Conservation (phyloP, 2,329 filamentous ascomycete species). For the Neospermospora avenae region DNA sequence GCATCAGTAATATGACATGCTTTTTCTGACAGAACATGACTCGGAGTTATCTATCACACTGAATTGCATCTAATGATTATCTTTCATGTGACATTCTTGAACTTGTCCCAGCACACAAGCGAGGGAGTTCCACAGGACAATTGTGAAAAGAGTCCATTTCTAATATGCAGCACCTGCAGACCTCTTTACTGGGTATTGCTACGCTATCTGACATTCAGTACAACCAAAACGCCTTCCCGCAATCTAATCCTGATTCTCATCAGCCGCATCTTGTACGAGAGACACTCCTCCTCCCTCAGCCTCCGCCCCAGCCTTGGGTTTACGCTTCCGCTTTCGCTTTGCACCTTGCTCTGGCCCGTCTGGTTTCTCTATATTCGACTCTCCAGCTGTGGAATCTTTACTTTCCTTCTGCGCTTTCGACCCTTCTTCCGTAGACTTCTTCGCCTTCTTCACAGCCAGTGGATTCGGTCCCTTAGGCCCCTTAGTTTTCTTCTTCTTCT, state of each 20-base stretch:
- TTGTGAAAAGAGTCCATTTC: background rate
- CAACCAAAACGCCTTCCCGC: slow-evolving; percentile 16
- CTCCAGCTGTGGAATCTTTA: slow-evolving; percentile 29
- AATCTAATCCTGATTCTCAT: slow-evolving; percentile 19
- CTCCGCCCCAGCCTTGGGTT: slow-evolving; percentile 33
- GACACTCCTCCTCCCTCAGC: slow-evolving; percentile 14
- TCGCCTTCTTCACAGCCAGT: slow-evolving; percentile 66
- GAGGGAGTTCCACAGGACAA: too few species aligned
- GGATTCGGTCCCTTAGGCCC: slow-evolving; percentile 70
- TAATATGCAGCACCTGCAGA: background rate
- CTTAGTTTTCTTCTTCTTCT: slow-evolving; percentile 55
- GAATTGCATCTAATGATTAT: too few species aligned
- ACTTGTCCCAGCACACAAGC: background rate
- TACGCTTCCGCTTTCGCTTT: slow-evolving; percentile 40
- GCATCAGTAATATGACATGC: too few species aligned
- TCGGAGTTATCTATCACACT: too few species aligned
- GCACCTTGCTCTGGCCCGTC: slow-evolving; percentile 23
- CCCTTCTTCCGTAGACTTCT: slow-evolving; percentile 42
- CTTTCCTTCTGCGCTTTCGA: slow-evolving; percentile 24
- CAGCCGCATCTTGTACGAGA: slow-evolving; percentile 5
- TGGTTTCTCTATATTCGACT: slow-evolving; percentile 9
- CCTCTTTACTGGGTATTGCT: slow-evolving; percentile 20
- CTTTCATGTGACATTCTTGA: background rate
- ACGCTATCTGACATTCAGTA: slow-evolving; percentile 9
- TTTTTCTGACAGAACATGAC: too few species aligned